These are phyloP conservation scores for Plantago major DNA, from an alignment of 257 asterid species.

Conservation along the genomic window DNA sequence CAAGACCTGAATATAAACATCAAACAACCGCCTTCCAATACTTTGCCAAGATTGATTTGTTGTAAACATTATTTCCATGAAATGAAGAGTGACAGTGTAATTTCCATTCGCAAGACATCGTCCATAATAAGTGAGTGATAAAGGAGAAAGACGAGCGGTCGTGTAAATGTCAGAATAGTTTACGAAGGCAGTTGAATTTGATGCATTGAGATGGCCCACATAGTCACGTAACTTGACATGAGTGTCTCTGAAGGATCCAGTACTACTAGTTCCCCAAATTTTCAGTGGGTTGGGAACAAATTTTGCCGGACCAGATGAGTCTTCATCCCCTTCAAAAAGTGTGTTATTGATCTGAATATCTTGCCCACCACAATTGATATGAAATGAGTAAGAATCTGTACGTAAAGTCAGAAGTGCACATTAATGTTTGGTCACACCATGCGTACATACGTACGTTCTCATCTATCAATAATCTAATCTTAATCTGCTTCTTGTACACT, in stretches of 20 bases:
- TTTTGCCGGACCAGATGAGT: conserved; percentile 33
- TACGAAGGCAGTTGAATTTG: too few relatives aligned
- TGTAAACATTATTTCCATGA: conserved; percentile 52
- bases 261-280: conserved; percentile 58
- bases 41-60: conserved; percentile 44
- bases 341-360: conserved; percentile 22
- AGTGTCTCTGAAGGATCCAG: conserved; percentile 39
- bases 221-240: conserved; percentile 10
- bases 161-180: too few relatives aligned
- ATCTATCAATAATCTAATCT: too few relatives aligned
- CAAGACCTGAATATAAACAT: conserved; percentile 70
- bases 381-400: conserved; percentile 41
- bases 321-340: conserved; percentile 37
- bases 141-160: conserved; percentile 48
- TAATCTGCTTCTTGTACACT: too few relatives aligned
- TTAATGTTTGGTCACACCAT: background rate
- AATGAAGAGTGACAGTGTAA: conserved; percentile 56
- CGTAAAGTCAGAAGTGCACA: background rate
- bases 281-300: conserved; percentile 18
- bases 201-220: too few relatives aligned
- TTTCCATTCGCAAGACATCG: conserved; percentile 64
- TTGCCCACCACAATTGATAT: conserved; percentile 57
- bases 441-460: too few relatives aligned
- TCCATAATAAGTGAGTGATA: conserved; percentile 55
- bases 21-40: conserved; percentile 62